Evolutionary conservation across 2,329 filamentous ascomycete species (phyloP).

Genomic region (Penicillium sp.): DNA sequence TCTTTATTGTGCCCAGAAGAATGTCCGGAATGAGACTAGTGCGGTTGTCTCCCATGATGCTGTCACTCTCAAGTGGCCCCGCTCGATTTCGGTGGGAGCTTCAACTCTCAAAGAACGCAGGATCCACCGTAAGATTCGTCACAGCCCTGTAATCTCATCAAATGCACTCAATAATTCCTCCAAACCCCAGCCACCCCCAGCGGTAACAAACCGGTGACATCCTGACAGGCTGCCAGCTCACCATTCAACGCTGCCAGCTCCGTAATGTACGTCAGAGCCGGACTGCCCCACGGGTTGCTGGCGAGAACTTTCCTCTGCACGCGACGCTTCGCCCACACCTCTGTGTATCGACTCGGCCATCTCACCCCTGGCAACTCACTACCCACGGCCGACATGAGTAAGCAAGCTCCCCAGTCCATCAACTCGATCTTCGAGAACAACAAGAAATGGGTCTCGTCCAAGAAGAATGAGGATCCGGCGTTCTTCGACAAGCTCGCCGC

Average conservation of each 20-base stretch:
- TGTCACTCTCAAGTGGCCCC: background rate
- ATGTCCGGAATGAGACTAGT: too few relatives aligned
- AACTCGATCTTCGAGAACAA: constrained; percentile 71
- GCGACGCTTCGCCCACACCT: background rate
- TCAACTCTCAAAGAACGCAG: too few relatives aligned
- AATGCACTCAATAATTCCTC: background rate
- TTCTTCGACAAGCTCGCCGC: constrained; percentile 67
- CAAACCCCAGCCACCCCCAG: too few relatives aligned
- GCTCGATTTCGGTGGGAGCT: background rate
- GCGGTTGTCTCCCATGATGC: background rate
- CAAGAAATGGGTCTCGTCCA: constrained; percentile 64
- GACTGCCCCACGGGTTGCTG: background rate
- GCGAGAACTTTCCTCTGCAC: background rate
- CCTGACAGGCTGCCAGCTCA: too few relatives aligned
- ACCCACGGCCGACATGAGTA: constrained; percentile 5
- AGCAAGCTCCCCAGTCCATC: constrained; percentile 43
- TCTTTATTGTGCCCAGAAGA: too few relatives aligned
- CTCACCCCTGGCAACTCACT: background rate
- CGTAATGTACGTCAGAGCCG: background rate
- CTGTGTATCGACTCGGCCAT: background rate
- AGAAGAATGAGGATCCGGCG: constrained; percentile 60
- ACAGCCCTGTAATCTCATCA: background rate
- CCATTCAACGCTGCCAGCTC: background rate
- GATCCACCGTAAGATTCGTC: background rate
- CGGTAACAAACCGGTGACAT: background rate